A percentile compares a stretch with the other conserved stretches of the same genome.
Evolutionary conservation across 2,329 filamentous ascomycete genomes (phyloP).

Genomic region (Aspergillus brunneoviolaceus): DNA sequence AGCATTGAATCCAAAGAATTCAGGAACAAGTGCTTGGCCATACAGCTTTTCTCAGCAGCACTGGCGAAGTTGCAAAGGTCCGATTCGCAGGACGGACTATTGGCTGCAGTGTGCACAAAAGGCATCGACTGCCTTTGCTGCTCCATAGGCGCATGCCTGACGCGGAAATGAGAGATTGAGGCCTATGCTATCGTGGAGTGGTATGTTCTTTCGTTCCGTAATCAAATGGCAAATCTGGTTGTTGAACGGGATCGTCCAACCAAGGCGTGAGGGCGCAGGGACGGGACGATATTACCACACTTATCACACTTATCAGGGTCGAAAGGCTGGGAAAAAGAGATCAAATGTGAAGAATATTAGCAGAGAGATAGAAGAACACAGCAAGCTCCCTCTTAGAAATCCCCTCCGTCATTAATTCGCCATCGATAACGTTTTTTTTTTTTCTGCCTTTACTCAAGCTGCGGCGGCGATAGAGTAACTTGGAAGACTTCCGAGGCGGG

Average conservation of each 20-base stretch:
- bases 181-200: neutral
- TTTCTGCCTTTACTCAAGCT: neutral
- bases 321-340: neutral
- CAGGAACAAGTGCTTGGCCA: neutral
- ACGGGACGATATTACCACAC: neutral
- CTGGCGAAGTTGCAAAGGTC: constrained; percentile 32
- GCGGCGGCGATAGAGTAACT: neutral
- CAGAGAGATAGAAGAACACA: neutral
- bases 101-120: constrained; percentile 42
- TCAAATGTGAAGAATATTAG: neutral
- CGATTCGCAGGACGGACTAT: constrained; percentile 28
- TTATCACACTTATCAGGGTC: neutral
- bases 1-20: neutral
- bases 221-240: neutral
- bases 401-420: neutral
- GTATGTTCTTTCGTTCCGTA: neutral
- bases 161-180: neutral
- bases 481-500: neutral
- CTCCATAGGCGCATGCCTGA: constrained; percentile 44
- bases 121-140: constrained; percentile 38
- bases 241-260: neutral
- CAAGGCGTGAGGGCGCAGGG: neutral
- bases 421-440: no score
- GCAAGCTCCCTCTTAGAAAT: neutral
- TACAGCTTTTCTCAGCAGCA: constrained; percentile 16